These are phyloP conservation scores for Aspergillus viridinutans DNA, from an alignment of 2,329 filamentous ascomycete genomes.

Conservation along the genomic window DNA sequence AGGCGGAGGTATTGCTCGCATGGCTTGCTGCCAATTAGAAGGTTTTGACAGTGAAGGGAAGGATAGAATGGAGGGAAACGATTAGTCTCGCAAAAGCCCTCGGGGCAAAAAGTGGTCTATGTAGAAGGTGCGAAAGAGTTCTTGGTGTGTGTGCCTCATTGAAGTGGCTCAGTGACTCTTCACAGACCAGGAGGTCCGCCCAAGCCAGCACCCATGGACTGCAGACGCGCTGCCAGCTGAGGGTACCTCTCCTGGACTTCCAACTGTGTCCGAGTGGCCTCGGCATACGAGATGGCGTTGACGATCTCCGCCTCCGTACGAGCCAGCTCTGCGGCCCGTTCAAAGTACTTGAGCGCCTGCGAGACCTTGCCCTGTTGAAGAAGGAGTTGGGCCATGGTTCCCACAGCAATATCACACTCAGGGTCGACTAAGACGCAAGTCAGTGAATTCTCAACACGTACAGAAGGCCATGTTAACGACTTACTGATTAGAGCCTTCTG, in stretches of 20 bases:
- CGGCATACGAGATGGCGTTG: conserved; percentile 93
- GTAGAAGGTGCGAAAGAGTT: conserved; percentile 7
- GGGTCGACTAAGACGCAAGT: conserved; percentile 69
- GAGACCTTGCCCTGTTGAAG: conserved; percentile 97
- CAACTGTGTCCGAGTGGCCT: conserved; percentile 92
- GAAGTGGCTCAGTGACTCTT: conserved; percentile 10
- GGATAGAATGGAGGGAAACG: conserved; percentile 18
- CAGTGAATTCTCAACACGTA: conserved; percentile 8
- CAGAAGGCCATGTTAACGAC: conserved; percentile 34
- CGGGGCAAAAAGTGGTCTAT: conserved; percentile 4
- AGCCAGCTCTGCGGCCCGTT: conserved; percentile 89
- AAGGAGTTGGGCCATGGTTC: conserved; percentile 96
- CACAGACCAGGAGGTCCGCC: conserved; percentile 34
- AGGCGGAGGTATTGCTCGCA: background rate
- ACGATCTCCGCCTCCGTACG: conserved; percentile 93
- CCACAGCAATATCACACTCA: conserved; percentile 97
- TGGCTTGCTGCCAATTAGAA: background rate
- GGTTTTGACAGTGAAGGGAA: conserved; percentile 2
- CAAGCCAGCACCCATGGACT: conserved; percentile 51
- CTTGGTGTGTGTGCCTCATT: background rate
- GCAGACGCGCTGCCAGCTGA: conserved; percentile 68
- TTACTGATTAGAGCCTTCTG: conserved; percentile 95
- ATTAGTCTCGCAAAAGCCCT: conserved; percentile 23
- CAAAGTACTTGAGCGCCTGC: conserved; percentile 93
- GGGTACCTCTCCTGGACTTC: conserved; percentile 87